Evolutionary conservation across 129 eudicot genomes (phyloP).

Genomic region (Calendula officinalis): DNA sequence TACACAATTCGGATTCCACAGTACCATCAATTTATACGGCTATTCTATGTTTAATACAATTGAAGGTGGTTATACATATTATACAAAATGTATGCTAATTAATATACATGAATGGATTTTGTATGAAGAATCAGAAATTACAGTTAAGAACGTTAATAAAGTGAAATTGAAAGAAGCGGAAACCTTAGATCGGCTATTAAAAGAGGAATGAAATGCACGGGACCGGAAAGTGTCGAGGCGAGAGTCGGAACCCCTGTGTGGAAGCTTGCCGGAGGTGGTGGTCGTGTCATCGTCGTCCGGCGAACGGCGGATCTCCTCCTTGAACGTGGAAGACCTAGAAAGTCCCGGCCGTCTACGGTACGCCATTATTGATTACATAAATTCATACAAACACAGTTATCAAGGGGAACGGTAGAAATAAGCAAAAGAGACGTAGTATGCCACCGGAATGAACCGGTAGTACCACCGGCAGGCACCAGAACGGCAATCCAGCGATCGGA

Average conservation of each 20-base stretch:
- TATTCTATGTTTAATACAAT: background rate
- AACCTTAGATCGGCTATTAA: constrained; percentile 38
- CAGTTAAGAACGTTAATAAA: background rate
- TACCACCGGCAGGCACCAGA: constrained; percentile 32
- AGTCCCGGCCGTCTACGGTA: constrained; percentile 59
- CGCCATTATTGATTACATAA: constrained; percentile 43
- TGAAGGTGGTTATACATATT: background rate
- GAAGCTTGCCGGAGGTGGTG: constrained; percentile 18
- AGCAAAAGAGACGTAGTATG: constrained; percentile 16
- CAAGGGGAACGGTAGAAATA: background rate
- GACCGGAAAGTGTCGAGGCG: constrained; percentile 50
- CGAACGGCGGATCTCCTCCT: constrained; percentile 41
- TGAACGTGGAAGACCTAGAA: constrained; percentile 56
- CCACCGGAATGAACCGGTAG: constrained; percentile 32
- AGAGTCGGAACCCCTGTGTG: constrained; percentile 53
- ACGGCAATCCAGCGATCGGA: constrained; percentile 23
- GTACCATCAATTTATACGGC: background rate
- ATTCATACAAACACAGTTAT: too few relatives aligned
- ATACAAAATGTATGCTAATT: background rate
- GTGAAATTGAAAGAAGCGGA: background rate
- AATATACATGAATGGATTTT: background rate
- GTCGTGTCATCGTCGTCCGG: constrained; percentile 21
- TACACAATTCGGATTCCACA: background rate
- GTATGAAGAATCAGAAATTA: background rate
- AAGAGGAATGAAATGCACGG: constrained; percentile 39